A percentile compares a stretch with the other conserved stretches of the same genome.
Evolutionary conservation across 129 eudicot genomes (phyloP).

Genomic region (Helichrysum umbraculigerum): DNA sequence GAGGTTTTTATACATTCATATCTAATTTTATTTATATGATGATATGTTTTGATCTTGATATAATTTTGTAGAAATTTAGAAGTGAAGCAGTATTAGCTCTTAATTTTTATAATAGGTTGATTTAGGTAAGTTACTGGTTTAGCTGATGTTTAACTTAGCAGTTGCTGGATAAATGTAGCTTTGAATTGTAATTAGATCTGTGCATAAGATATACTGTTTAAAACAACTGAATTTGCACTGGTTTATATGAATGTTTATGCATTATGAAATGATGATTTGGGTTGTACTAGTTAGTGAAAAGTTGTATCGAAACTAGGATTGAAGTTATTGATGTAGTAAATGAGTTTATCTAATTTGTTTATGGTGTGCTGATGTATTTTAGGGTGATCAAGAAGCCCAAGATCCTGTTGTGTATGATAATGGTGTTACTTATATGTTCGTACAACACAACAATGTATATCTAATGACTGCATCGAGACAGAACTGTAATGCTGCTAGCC

Average conservation of each 20-base stretch:
- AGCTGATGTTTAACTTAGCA: not conserved
- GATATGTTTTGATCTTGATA: not conserved
- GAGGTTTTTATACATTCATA: slow-evolving; percentile 41
- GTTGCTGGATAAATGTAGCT: not conserved
- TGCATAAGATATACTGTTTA: too few relatives aligned
- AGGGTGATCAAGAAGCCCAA: slow-evolving; percentile 86
- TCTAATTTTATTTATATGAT: too few relatives aligned
- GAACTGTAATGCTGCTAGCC: slow-evolving; percentile 98
- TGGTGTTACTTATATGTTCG: slow-evolving; percentile 95
- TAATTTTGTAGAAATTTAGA: not conserved
- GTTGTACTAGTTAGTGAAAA: not conserved
- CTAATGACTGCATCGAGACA: slow-evolving; percentile 91
- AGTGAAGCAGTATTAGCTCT: too few relatives aligned
- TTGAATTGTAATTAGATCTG: not conserved
- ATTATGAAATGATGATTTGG: not conserved
- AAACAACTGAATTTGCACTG: too few relatives aligned
- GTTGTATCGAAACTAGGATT: too few relatives aligned
- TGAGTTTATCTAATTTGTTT: slow-evolving; percentile 20
- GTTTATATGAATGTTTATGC: too few relatives aligned
- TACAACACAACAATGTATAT: slow-evolving; percentile 96
- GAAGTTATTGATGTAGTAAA: not conserved
- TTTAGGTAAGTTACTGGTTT: not conserved
- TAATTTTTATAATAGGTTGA: too few relatives aligned
- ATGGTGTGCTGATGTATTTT: slow-evolving; percentile 20
- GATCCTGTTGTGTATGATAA: slow-evolving; percentile 89